Conservation (phyloP, 2,329 filamentous ascomycete genomes). For the Phyllosticta citrichinensis region DNA sequence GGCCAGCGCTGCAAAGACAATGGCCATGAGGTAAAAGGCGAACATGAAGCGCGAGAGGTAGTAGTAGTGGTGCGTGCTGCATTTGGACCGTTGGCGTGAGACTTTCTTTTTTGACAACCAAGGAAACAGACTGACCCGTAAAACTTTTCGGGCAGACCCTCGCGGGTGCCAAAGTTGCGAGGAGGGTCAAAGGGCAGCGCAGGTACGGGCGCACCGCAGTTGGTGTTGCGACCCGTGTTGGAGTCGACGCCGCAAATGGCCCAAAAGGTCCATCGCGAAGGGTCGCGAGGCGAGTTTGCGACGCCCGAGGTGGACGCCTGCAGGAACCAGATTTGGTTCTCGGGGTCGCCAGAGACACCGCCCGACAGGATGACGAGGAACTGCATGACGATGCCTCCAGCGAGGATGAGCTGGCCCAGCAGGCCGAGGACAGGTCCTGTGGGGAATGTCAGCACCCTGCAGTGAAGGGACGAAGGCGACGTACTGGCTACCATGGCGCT, state of each 20-base stretch:
- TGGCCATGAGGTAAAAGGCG: conserved; percentile 76
- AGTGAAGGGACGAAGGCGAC: conserved; percentile 9
- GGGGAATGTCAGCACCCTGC: not conserved
- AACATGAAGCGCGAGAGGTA: conserved; percentile 88
- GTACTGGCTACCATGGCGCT: conserved; percentile 15
- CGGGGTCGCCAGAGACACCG: conserved; percentile 42
- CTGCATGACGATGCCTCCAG: conserved; percentile 51
- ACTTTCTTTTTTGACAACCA: not conserved
- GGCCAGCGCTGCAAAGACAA: conserved; percentile 64
- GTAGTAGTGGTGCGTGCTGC: conserved; percentile 53
- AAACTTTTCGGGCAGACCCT: conserved; percentile 45
- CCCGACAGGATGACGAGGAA: conserved; percentile 58
- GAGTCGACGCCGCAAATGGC: conserved; percentile 57
- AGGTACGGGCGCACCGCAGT: conserved; percentile 56
- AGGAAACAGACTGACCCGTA: conserved; percentile 35
- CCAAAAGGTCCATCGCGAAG: conserved; percentile 85
- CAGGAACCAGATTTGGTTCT: conserved; percentile 78
- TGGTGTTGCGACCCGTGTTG: conserved; percentile 40
- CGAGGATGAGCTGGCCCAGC: conserved; percentile 51
- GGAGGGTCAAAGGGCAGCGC: conserved; percentile 56
- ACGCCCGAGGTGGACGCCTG: conserved; percentile 67
- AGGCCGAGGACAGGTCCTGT: conserved; percentile 47
- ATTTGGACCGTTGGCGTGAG: not conserved
- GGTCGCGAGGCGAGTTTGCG: conserved; percentile 46
- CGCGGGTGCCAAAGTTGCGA: conserved; percentile 49